These are phyloP conservation scores for Pezicula carpinea DNA, from an alignment of 2,329 filamentous ascomycete species.

Conservation along the genomic window DNA sequence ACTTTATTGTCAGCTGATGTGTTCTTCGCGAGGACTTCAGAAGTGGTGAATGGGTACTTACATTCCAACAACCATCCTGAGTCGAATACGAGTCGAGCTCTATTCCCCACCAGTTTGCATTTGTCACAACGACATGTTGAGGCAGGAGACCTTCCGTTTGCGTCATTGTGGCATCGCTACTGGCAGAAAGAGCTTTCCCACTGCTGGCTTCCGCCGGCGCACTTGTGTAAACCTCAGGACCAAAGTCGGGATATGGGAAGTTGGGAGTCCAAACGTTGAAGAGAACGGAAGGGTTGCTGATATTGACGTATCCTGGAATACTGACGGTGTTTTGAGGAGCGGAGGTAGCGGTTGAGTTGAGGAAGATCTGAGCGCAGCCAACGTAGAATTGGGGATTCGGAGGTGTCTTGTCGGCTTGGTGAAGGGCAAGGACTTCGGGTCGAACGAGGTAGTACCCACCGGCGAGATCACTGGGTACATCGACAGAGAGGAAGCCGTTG, in stretches of 20 bases:
- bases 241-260: conserved; percentile 54
- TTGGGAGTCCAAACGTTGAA: conserved; percentile 60
- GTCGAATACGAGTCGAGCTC: conserved; percentile 53
- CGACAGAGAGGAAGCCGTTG: conserved; percentile 58
- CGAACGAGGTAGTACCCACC: conserved; percentile 68
- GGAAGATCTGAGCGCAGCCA: conserved; percentile 67
- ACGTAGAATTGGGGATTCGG: conserved; percentile 67
- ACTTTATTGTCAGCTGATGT: background rate
- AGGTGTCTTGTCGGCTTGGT: conserved; percentile 49
- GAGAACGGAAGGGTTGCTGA: conserved; percentile 48
- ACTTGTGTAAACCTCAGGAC: conserved; percentile 38
- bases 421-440: conserved; percentile 65
- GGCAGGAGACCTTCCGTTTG: conserved; percentile 50
- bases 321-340: conserved; percentile 49
- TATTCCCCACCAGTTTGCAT: conserved; percentile 68
- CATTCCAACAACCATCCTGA: conserved; percentile 55
- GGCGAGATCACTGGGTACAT: conserved; percentile 56
- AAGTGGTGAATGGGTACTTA: conserved; percentile 18
- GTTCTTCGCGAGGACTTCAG: background rate
- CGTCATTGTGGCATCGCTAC: conserved; percentile 5
- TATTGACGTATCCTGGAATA: conserved; percentile 62
- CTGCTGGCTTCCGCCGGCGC: background rate
- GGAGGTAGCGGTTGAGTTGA: conserved; percentile 44
- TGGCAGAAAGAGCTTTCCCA: background rate
- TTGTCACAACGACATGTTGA: conserved; percentile 53